Base-by-base conservation (phyloP, 768 basidiomycete genomes). In the Lactifluus rugatus region DNA sequence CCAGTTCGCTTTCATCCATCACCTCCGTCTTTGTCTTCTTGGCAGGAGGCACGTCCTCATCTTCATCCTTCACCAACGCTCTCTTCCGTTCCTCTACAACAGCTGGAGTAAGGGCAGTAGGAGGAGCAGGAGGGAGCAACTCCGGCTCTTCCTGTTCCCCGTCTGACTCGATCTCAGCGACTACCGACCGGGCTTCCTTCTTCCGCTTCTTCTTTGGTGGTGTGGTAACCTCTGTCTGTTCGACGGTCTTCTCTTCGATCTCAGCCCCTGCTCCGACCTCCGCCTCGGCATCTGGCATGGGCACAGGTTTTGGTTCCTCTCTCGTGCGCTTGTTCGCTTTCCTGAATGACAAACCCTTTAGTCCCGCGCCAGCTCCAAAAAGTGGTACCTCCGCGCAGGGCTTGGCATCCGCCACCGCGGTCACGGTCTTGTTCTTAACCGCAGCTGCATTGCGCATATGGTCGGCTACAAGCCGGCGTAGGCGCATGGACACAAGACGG, bases 161-260 rank as follows among this genome's bases (percentile, higher is more conserved):
- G 64, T 85, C 86, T 6, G 79, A 81, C 73, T 85, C 85, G 41
- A 81, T 62, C 42, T 75, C 75, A 32, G 70, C 63, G 37, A 76
- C 67, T 60, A 71, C 73, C 64, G 62, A 72, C 47, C 66, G 70
- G 64, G 65, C 61, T 61, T 80, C 81, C 66, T 78, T 78, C 72
- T 76, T 82, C 66, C 75, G 73, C 68, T 75, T 82, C 76, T 85
- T 83, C 72, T 73, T 81, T 44, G 81, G 81, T 31, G 77, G 73
- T 55, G 76, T 75, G 19, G 70, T 67, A 16, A 67, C 68, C 14
- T 65, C 69, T 34, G 66, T 70, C 56, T 74, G 75, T 34, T 74
- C 73, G 26, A 66, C 69, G 37, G 61, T 60, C 49, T 66, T 63
- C 23, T 49, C 47, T 31, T 69, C 66, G 34, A 44, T 32, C 46